Evolutionary conservation across 176 grass and related monocot genomes (phyloP), one percentile per base, ranked within the genome.

Genomic region (Oropetium thomaeum): DNA sequence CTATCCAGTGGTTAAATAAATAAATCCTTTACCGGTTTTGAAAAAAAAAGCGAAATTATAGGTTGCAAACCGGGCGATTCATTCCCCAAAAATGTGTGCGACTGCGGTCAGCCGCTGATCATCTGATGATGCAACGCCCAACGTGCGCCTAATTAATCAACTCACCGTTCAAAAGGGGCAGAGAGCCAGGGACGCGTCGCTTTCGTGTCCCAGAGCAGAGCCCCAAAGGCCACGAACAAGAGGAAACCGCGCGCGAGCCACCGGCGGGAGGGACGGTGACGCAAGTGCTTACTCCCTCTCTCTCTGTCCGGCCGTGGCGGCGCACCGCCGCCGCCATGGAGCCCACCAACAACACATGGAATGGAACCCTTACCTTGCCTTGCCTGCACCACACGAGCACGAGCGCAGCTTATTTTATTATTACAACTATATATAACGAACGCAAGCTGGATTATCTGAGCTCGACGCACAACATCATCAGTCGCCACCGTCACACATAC

Each of bases 301-400:
- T n/a, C 48, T 19, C 2, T 25, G 54, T 61, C 39, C 26, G 16
- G 0, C 5, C 53, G 8, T 4, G 70, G 2, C 16, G 7, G 4
- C 10, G 70, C 31, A 39, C 49, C 31, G 57, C 49, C 13, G 30
- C 25, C 84, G 73, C 67, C 79, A 47, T 87, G 85, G 79, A 87
- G 59, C 66, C 78, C 78, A 77, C 71, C 23, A 30, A 79, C 82
- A 4, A n/a, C n/a, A n/a, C n/a, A n/a, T n/a, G n/a, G n/a, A 34
- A 31, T 8, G 58, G 19, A 19, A 20, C 27, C 43, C 16, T 49
- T 12, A 1, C 17, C 17, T 52, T n/a, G n/a, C n/a, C n/a, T n/a
- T n/a, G n/a, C n/a, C n/a, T n/a, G n/a, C n/a, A n/a, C n/a, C n/a
- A n/a, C n/a, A n/a, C n/a, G n/a, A n/a, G n/a, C n/a, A n/a, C n/a